phyloP scores from a whole-genome alignment of 495 filamentous ascomycete genomes.

The Neurospora cerealis region DNA sequence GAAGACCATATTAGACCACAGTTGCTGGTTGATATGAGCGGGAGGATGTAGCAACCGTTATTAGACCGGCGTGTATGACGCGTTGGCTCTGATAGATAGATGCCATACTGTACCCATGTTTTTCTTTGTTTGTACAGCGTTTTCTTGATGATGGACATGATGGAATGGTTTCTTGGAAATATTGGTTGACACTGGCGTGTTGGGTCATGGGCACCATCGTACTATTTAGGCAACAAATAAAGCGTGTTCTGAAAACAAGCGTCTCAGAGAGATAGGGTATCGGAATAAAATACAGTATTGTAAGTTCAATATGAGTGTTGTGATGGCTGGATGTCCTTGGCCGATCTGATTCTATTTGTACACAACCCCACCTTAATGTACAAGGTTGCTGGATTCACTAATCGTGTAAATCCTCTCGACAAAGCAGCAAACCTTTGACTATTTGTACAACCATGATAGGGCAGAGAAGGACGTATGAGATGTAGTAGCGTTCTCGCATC shows the following conservation, averaged over 20 bases:
- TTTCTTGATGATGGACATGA: not conserved
- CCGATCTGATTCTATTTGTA: slow-evolving; percentile 17
- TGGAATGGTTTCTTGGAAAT: not conserved
- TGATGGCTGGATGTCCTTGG: not conserved
- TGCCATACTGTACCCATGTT: not conserved
- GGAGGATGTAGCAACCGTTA: not conserved
- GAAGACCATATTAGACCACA: not conserved
- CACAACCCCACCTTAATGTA: slow-evolving; percentile 5
- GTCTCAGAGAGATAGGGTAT: not conserved
- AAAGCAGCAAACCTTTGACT: not conserved
- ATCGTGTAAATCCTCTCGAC: not conserved
- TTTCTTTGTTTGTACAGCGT: not conserved
- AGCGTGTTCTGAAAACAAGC: not conserved
- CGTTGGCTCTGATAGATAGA: not conserved
- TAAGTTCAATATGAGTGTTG: not conserved
- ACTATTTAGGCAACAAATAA: not conserved
- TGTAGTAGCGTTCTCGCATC: not conserved
- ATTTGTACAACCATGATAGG: not conserved
- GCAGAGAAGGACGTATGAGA: not conserved
- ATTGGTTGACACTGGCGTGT: not conserved
- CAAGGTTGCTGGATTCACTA: not conserved
- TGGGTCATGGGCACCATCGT: not conserved
- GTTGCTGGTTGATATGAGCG: not conserved
- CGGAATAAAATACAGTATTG: not conserved
- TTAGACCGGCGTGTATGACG: not conserved